phyloP scores from a whole-genome alignment of 2,329 filamentous ascomycete genomes.

The Fusarium ambrosium region DNA sequence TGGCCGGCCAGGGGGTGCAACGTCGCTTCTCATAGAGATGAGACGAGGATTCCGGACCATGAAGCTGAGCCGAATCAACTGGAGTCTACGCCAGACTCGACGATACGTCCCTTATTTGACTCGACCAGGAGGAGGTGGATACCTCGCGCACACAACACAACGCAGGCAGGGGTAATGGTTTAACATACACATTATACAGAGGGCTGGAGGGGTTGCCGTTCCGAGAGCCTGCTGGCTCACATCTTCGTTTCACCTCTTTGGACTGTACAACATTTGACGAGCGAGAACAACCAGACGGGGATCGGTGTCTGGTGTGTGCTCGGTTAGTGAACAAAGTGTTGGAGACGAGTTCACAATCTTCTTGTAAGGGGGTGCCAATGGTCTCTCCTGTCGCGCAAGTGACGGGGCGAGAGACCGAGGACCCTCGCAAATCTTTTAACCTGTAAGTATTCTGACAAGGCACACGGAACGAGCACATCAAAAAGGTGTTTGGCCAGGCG shows the following conservation, averaged over 20 bases:
- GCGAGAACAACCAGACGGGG: conserved; percentile 39
- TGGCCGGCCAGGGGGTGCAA: conserved; percentile 67
- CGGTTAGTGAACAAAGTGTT: conserved; percentile 26
- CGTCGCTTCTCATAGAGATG: conserved; percentile 68
- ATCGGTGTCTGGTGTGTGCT: conserved; percentile 36
- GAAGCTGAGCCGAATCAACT: conserved; percentile 19
- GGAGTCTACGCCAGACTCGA: conserved; percentile 9
- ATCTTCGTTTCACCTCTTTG: conserved; percentile 40
- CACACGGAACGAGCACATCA: conserved; percentile 56
- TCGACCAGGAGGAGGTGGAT: conserved; percentile 27
- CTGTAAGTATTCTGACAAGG: conserved; percentile 54
- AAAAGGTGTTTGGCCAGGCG: conserved; percentile 59
- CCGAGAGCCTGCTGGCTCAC: conserved; percentile 30
- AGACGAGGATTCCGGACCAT: conserved; percentile 6
- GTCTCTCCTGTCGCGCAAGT: conserved; percentile 9
- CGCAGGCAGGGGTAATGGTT: conserved; percentile 23
- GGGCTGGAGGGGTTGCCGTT: conserved; percentile 26
- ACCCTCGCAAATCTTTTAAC: conserved; percentile 37
- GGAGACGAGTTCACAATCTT: conserved; percentile 29
- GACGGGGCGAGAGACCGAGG: conserved; percentile 18
- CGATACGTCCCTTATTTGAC: conserved; percentile 41
- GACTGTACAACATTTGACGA: conserved; percentile 50
- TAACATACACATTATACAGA: conserved; percentile 43
- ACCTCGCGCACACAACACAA: not conserved
- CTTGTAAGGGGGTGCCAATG: conserved; percentile 16